phyloP scores from a whole-genome alignment of 495 filamentous ascomycete species.

The Coniosporium apollinis region DNA sequence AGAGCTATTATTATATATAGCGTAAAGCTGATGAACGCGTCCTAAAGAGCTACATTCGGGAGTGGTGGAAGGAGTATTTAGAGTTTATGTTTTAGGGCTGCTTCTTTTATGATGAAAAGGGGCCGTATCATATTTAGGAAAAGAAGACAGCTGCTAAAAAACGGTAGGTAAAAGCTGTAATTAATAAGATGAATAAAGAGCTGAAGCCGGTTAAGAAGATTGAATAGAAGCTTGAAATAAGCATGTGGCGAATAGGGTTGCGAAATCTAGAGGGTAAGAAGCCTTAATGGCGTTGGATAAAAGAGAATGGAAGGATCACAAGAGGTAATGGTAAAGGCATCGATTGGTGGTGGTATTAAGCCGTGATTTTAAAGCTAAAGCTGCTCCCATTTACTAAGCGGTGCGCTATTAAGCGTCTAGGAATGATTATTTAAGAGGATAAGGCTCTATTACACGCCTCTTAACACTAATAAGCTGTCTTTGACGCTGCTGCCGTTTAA shows the following conservation, averaged over 20 bases:
- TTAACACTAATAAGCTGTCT: background rate
- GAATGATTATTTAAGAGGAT: no score
- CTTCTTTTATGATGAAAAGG: background rate
- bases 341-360: background rate
- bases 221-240: background rate
- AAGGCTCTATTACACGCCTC: background rate
- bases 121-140: background rate
- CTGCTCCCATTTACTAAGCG: background rate
- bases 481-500: background rate
- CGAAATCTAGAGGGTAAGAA: no score
- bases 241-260: background rate
- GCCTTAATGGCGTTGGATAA: no score
- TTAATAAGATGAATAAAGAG: background rate
- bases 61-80: background rate
- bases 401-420: no score
- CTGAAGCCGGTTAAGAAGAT: background rate
- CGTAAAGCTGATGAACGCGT: background rate
- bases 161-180: background rate
- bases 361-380: background rate
- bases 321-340: background rate
- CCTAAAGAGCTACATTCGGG: background rate
- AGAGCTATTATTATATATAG: background rate
- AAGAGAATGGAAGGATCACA: constrained; percentile 1
- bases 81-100: constrained; percentile 1
- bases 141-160: background rate